Conservation (phyloP, 2,329 filamentous ascomycete species). For the Elsinoe ampelina region DNA sequence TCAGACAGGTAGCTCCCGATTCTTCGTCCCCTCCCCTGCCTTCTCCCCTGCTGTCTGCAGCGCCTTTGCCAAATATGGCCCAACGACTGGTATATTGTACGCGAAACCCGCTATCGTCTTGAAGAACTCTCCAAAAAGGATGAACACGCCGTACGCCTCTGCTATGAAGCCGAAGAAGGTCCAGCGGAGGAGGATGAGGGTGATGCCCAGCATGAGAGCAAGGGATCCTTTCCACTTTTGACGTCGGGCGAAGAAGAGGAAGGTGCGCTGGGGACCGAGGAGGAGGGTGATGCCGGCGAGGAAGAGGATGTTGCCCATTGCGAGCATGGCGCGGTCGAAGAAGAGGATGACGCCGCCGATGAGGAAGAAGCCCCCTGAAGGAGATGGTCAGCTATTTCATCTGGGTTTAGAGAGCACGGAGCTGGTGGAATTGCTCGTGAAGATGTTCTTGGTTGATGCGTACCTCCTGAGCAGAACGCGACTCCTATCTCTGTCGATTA, state of each 20-base stretch:
- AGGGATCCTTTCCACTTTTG: conserved; percentile 88
- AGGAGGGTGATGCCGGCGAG: conserved; percentile 92
- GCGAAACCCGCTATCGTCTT: conserved; percentile 86
- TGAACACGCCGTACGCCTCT: conserved; percentile 84
- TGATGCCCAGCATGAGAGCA: conserved; percentile 74
- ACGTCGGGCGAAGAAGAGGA: conserved; percentile 85
- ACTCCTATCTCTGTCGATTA: conserved; percentile 72
- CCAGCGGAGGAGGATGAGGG: conserved; percentile 83
- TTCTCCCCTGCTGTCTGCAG: conserved; percentile 67
- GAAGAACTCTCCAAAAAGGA: conserved; percentile 93
- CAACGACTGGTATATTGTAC: conserved; percentile 72
- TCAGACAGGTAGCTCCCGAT: conserved; percentile 70
- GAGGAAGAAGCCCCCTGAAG: conserved; percentile 81
- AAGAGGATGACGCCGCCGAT: conserved; percentile 91
- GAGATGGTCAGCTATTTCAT: conserved; percentile 16
- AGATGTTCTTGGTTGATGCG: conserved; percentile 34
- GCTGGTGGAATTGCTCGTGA: conserved; percentile 20
- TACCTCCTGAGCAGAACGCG: conserved; percentile 95
- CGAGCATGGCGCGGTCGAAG: conserved; percentile 95
- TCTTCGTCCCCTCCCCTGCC: conserved; percentile 56
- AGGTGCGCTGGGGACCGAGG: conserved; percentile 83
- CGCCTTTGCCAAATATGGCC: conserved; percentile 69
- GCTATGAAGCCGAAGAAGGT: conserved; percentile 82
- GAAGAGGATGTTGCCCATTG: conserved; percentile 99
- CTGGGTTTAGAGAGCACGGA: conserved; percentile 2